Percentiles rank a stretch among this genome's conserved stretches.
phyloP scores from a whole-genome alignment of 768 basidiomycete genomes.

The Omphalotus guepiniiformis region DNA sequence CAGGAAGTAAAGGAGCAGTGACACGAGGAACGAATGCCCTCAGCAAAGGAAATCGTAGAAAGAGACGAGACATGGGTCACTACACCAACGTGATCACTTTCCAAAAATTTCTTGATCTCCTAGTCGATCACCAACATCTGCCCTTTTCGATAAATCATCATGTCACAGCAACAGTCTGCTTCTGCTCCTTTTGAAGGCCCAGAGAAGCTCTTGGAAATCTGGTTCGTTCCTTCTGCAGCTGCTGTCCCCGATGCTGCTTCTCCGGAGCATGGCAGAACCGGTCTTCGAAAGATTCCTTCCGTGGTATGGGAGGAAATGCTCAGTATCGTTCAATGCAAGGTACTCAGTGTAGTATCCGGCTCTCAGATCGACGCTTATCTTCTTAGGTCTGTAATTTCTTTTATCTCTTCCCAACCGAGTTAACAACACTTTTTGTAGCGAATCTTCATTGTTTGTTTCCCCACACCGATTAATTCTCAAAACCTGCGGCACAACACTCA shows the following conservation, averaged over 20 bases:
- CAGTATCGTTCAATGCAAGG: slow-evolving; percentile 93
- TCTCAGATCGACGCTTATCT: slow-evolving; percentile 94
- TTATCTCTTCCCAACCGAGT: slow-evolving; percentile 8
- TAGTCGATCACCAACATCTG: no score
- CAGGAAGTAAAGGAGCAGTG: slow-evolving; percentile 46
- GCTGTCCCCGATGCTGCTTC: slow-evolving; percentile 45
- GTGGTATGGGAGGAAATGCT: slow-evolving; percentile 96
- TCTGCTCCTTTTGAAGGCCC: slow-evolving; percentile 83
- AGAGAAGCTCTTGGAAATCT: slow-evolving; percentile 94
- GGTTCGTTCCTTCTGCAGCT: slow-evolving; percentile 84
- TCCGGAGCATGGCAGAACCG: slow-evolving; percentile 44
- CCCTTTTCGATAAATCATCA: not conserved
- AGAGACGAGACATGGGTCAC: slow-evolving; percentile 33
- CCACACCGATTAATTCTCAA: slow-evolving; percentile 96
- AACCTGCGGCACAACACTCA: slow-evolving; percentile 98
- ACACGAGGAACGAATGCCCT: slow-evolving; percentile 40
- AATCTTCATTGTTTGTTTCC: slow-evolving; percentile 94
- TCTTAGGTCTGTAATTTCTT: slow-evolving; percentile 63
- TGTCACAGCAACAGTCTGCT: slow-evolving; percentile 8
- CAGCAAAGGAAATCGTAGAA: slow-evolving; percentile 44
- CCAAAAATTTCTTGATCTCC: no score
- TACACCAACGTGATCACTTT: not conserved
- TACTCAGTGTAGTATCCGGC: slow-evolving; percentile 86
- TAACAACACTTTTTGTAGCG: slow-evolving; percentile 49
- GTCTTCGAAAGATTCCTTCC: slow-evolving; percentile 73